Evolutionary conservation across 78 protist species (phyloP).

Genomic region (Bigelowiella natans): DNA sequence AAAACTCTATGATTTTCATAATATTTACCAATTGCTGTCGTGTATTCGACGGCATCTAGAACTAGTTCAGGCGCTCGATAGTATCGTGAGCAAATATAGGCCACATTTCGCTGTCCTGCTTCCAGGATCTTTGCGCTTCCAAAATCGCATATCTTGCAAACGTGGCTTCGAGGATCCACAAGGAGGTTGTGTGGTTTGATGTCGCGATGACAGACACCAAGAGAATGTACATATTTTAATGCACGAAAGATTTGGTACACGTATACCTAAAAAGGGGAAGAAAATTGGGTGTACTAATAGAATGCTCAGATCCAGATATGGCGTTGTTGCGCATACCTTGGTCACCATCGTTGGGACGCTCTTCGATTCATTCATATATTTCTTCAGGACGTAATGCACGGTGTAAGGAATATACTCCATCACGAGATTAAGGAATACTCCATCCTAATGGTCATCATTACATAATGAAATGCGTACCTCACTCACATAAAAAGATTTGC

Average conservation of each 20-base stretch:
- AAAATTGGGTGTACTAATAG: too few relatives aligned
- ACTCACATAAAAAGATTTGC: too few relatives aligned
- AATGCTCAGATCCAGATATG: too few relatives aligned
- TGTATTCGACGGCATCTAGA: conserved; percentile 92
- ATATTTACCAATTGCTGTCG: conserved; percentile 70
- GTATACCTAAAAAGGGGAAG: conserved; percentile 45
- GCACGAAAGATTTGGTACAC: conserved; percentile 83
- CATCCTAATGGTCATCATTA: conserved; percentile 19
- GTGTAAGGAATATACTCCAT: conserved; percentile 96
- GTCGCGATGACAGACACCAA: conserved; percentile 80
- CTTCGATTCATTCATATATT: conserved; percentile 60
- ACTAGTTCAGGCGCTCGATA: conserved; percentile 99
- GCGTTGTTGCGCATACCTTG: not conserved
- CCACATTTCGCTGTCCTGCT: conserved; percentile 87
- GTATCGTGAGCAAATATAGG: conserved; percentile 99
- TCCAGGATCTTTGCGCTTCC: conserved; percentile 86
- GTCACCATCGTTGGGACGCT: conserved; percentile 58
- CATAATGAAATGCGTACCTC: too few relatives aligned
- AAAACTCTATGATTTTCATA: not conserved
- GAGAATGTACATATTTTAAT: conserved; percentile 62
- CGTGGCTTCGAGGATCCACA: conserved; percentile 68
- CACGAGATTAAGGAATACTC: conserved; percentile 91
- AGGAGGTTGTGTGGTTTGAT: conserved; percentile 83
- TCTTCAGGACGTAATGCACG: conserved; percentile 61
- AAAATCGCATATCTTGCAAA: conserved; percentile 91